Evolutionary conservation across 1,139 yeast species (phyloP).

Genomic region (Lodderomyces oxycetoniae): DNA sequence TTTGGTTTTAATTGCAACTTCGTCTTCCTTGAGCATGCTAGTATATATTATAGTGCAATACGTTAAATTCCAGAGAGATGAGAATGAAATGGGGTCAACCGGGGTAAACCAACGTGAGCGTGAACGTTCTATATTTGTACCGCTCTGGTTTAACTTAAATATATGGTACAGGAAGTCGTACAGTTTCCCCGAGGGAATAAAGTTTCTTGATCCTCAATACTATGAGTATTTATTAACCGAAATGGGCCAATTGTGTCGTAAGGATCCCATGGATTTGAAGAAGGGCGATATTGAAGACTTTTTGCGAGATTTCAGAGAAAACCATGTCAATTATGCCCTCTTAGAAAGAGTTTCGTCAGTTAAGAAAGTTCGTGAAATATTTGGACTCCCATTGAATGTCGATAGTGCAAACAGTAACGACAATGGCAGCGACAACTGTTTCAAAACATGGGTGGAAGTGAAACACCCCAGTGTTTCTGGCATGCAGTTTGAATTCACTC

Average conservation of each 20-base stretch:
- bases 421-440: slow-evolving; percentile 7
- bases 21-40: slow-evolving; percentile 25
- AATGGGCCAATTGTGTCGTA: slow-evolving; percentile 10
- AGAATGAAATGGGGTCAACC: slow-evolving; percentile 1
- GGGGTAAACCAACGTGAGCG: slow-evolving; percentile 3
- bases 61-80: slow-evolving; percentile 16
- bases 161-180: slow-evolving; percentile 20
- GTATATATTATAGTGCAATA: slow-evolving; percentile 22
- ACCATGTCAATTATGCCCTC: slow-evolving; percentile 26
- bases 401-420: slow-evolving; percentile 11
- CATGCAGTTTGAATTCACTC: slow-evolving; percentile 15
- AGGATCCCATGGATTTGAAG: slow-evolving; percentile 3
- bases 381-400: slow-evolving; percentile 27
- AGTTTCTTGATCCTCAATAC: slow-evolving; percentile 25
- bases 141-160: slow-evolving; percentile 31
- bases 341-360: slow-evolving; percentile 26
- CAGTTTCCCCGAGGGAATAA: slow-evolving; percentile 23
- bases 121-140: slow-evolving; percentile 21
- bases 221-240: slow-evolving; percentile 16
- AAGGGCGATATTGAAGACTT: slow-evolving; percentile 14
- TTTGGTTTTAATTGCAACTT: slow-evolving; percentile 18
- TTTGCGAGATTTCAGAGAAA: slow-evolving; percentile 15
- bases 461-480: slow-evolving; percentile 31
- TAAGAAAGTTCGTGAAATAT: slow-evolving; percentile 19
- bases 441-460: slow-evolving; percentile 30